These are phyloP conservation scores for Sambucus nigra DNA, from an alignment of 129 eudicot species.

Conservation along the genomic window DNA sequence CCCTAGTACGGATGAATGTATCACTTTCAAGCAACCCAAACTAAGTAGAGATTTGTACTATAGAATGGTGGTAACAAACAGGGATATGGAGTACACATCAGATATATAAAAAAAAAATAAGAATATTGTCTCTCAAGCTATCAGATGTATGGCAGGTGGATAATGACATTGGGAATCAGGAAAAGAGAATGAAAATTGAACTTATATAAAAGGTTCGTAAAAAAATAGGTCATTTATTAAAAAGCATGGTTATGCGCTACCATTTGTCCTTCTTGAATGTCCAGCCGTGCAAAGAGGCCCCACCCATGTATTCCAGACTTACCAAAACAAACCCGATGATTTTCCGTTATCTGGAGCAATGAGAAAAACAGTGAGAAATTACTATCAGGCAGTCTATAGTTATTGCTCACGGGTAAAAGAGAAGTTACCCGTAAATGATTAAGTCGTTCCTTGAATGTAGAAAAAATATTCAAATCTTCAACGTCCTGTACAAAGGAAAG, in stretches of 20 bases:
- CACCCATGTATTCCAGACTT: constrained; percentile 90
- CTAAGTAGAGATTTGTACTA: neutral
- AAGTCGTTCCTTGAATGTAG: constrained; percentile 58
- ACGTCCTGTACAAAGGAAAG: constrained; percentile 26
- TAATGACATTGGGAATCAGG: too few relatives aligned
- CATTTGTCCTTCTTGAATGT: constrained; percentile 85
- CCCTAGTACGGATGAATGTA: neutral
- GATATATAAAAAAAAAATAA: neutral
- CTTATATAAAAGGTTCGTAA: neutral
- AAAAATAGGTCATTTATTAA: constrained; percentile 2
- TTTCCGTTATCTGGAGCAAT: constrained; percentile 54
- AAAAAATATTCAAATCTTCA: constrained; percentile 29
- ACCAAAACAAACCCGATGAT: constrained; percentile 68
- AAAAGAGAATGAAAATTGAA: too few relatives aligned
- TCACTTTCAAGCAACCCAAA: neutral
- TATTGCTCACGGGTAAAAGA: neutral
- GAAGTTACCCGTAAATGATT: constrained; percentile 45
- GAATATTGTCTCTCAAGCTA: neutral
- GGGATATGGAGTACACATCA: too few relatives aligned
- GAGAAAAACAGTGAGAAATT: constrained; percentile 1
- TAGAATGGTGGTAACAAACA: neutral
- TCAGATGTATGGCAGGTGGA: neutral
- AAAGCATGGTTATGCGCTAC: constrained; percentile 20
- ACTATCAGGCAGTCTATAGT: neutral
- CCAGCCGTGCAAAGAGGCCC: constrained; percentile 91